These are phyloP conservation scores for Agastache rugosa DNA, from an alignment of 257 asterid species.

Conservation along the genomic window DNA sequence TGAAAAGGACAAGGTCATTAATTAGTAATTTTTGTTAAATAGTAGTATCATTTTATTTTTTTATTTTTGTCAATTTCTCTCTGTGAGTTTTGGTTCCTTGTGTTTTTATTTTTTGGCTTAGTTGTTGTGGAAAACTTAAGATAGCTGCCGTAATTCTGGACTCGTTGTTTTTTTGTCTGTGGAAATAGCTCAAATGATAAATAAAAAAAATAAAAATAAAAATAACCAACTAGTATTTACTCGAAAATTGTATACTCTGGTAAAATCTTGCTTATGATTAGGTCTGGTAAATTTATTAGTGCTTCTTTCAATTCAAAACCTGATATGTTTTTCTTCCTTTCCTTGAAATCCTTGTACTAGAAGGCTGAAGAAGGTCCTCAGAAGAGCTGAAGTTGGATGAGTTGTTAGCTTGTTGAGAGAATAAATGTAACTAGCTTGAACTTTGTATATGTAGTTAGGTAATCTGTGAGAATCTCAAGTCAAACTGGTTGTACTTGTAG, in stretches of 20 bases:
- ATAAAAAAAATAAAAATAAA: no score
- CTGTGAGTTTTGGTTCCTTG: no score
- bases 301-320: background rate
- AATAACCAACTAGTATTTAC: no score
- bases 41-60: no score
- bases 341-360: conserved; percentile 6
- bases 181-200: background rate
- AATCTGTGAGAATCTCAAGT: no score
- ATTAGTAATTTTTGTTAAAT: no score
- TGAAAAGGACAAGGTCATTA: conserved; percentile 60
- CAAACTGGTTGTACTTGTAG: no score
- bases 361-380: conserved; percentile 43
- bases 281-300: background rate
- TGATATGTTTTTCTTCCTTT: background rate
- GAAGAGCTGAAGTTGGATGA: conserved; percentile 38
- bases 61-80: no score
- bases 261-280: conserved; percentile 4
- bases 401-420: background rate
- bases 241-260: background rate
- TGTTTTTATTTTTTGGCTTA: no score
- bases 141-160: background rate
- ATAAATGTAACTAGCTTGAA: background rate
- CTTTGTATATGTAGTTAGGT: background rate
- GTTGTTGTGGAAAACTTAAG: background rate
- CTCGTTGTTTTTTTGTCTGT: no score